Base-by-base conservation (phyloP, 2,329 filamentous ascomycete genomes). In the Epichloe gansuensis region DNA sequence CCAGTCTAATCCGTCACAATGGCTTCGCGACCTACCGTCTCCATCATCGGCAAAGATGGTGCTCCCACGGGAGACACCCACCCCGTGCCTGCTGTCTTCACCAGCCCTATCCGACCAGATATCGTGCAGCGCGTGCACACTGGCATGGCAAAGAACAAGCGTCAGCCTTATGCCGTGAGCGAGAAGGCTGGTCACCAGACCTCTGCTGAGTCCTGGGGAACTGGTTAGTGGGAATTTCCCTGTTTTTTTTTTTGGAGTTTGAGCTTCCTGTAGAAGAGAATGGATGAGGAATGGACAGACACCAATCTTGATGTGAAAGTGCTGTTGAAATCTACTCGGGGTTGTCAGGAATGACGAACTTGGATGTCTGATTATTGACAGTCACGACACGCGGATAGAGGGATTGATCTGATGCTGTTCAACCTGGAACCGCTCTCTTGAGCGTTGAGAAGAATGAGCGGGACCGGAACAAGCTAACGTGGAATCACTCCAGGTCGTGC, bases 101-200 rank as follows among this genome's bases (percentile, higher is more conserved):
- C 82, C 75, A 82, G 87, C 66, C 93, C 93, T 66, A 97, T 98
- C 81, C 91, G 93, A 74, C 87, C 90, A 69, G 93, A 98, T 78
- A 95, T 98, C 73, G 93, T 98, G 72, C 91, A 97, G 83, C 86
- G 90, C 75, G 86, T 97, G 68, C 93, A 98, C 85, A 95, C 89
- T 69, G 93, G 93, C 70, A 94, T 98, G 81, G 91, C 91, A 73
- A 98, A 98, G 89, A 98, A 98, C 85, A 96, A 95, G 85, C 87
- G 93, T 74, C 93, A 98, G 69, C 90, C 93, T 66, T 98, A 98
- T 76, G 84, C 93, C 69, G 93, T 98, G 81, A 95, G 89, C 85
- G 91, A 97, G 87, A 98, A 98, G 87, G 93, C 93, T 71, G 93
- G 93, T 80, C 93, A 98, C 80, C 93, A 98, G 81, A 98, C 93